Evolutionary conservation across 1,284 basidiomycete genomes (phyloP).

Genomic region (Apiotrichum brassicae): DNA sequence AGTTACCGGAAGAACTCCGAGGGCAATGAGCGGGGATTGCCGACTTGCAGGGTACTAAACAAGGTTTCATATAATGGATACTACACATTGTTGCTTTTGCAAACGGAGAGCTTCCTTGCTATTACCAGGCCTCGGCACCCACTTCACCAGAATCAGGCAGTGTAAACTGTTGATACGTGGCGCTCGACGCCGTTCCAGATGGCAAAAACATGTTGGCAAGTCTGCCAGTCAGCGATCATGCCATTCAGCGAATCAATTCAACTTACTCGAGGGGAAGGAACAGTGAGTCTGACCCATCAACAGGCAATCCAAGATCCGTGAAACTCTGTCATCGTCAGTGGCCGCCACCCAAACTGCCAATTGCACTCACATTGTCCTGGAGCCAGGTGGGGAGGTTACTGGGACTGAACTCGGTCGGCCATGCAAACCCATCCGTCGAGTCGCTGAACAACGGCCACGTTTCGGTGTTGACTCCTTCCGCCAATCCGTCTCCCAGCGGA

Average conservation of each 20-base stretch:
- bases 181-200: constrained; percentile 27
- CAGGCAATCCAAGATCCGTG: constrained; percentile 77
- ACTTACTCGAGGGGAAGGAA: constrained; percentile 58
- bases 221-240: constrained; percentile 11
- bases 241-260: not conserved
- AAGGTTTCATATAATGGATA: no score
- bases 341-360: not conserved
- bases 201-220: constrained; percentile 47
- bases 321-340: constrained; percentile 55
- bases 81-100: no score
- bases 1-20: no score
- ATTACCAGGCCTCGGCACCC: constrained; percentile 45
- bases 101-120: no score
- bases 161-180: constrained; percentile 28
- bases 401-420: constrained; percentile 57
- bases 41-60: no score
- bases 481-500: constrained; percentile 17
- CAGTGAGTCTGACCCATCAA: constrained; percentile 79
- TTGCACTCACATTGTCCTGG: constrained; percentile 59
- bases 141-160: constrained; percentile 42
- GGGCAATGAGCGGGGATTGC: no score
- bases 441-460: constrained; percentile 14
- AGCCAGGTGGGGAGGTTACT: constrained; percentile 43
- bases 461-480: constrained; percentile 7
- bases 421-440: constrained; percentile 55